Base-by-base conservation (phyloP, 2,329 filamentous ascomycete species). In the Claviceps sp. region DNA sequence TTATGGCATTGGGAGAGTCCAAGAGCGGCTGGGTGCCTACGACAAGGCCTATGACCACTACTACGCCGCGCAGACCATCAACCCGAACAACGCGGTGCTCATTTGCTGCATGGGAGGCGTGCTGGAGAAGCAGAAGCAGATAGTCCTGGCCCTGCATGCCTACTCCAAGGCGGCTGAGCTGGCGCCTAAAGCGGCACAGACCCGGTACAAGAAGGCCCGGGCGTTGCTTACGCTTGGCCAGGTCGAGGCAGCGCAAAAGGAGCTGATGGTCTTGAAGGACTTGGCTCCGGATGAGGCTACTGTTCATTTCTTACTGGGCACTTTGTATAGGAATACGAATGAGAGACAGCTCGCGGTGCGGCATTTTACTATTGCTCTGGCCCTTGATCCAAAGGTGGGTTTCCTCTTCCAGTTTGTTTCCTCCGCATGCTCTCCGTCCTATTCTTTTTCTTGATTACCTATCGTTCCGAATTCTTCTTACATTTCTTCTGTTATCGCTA, bases 31-130 rank as follows among this genome's bases (percentile, higher is more conserved):
- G 60, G 90, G 89, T 62, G 90, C 88, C 65, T 90, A 88, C 60
- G 88, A 95, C 55, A 88, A 93, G 64, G 91, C 93, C 2, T 87
- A 94, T 62, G 83, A 84, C 53, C 91, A 98, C 70, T 98, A 94
- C 72, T 81, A 88, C 54, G 85, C 88, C 20, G 93, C 93, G 1
- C 84, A 88, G 13, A 74, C 77, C 43, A 95, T 98, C 68, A 97
- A 98, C 61, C 89, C 91, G 2, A 91, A 87, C 54, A 97, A 98
- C 61, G 84, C 90, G 1, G 88, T 97, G 5, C 74, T 98, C 40
- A 85, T 95, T 49, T 94, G 90, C 65, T 94, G 89, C 64, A 91
- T 98, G 59, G 93, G 93, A 50, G 81, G 86, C 47, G 87, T 94
- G 13, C 72, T 95, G 47, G 91, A 97, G 69, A 90, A 89, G 62